phyloP scores from a whole-genome alignment of 139 green algal genomes.

The Micractinium sp. region DNA sequence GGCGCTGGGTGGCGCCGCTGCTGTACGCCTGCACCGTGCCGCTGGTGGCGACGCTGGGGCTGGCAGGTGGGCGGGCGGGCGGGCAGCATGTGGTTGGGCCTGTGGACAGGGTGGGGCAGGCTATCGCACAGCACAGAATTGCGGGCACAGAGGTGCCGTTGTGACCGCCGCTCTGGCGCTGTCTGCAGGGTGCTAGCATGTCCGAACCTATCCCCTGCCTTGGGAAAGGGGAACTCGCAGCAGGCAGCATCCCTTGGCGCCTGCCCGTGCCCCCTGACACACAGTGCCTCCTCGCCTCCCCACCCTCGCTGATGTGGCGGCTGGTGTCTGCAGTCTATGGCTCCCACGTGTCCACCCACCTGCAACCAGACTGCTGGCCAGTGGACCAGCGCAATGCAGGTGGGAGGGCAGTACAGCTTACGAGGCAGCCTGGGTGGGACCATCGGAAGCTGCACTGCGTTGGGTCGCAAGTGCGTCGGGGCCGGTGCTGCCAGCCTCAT shows the following conservation, averaged over 20 bases:
- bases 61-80: neutral
- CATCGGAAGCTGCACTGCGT: neutral
- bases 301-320: neutral
- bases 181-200: too few species aligned
- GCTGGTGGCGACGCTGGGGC: constrained; percentile 13
- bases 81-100: neutral
- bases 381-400: constrained; percentile 6
- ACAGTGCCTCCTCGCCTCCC: neutral
- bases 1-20: constrained; percentile 37
- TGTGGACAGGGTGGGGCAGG: too few species aligned
- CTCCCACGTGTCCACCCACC: constrained; percentile 12
- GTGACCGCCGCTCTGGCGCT: too few species aligned
- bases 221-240: too few species aligned
- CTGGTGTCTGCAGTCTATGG: constrained; percentile 46
- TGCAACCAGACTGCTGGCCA: constrained; percentile 40
- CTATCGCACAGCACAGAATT: too few species aligned
- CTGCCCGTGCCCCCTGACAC: too few species aligned
- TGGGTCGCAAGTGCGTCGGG: neutral
- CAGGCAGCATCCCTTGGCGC: too few species aligned
- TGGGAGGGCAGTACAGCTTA: neutral
- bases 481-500: neutral
- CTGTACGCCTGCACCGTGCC: constrained; percentile 45
- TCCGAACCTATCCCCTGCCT: too few species aligned
- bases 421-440: too few species aligned
- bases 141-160: too few species aligned